Conservation (phyloP, 148 eudicot genomes). For the Silene latifolia region DNA sequence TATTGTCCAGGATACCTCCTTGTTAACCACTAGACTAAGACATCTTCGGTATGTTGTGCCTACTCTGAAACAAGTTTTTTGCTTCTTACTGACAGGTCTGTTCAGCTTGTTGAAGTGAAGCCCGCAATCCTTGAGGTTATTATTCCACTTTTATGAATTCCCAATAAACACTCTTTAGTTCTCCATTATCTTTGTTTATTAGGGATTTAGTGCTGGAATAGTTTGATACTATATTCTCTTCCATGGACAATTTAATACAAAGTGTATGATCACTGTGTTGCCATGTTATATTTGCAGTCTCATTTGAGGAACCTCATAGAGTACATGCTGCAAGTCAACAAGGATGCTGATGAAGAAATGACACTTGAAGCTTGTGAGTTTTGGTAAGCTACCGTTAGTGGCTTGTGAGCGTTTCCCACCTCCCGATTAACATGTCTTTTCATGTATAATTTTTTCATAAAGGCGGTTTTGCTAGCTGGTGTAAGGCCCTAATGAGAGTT, state of each 20-base stretch:
- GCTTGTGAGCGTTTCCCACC: neutral
- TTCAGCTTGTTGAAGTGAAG: conserved; percentile 87
- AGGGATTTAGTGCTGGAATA: neutral
- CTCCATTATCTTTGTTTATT: neutral
- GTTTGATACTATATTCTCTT: too few relatives aligned
- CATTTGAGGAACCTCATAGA: conserved; percentile 77
- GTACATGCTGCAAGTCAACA: conserved; percentile 89
- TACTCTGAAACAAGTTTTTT: conserved; percentile 13
- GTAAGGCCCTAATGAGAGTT: neutral
- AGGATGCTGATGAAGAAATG: conserved; percentile 89
- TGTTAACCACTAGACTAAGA: too few relatives aligned
- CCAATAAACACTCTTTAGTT: neutral
- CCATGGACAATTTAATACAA: neutral
- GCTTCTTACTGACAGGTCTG: conserved; percentile 62
- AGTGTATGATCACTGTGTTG: conserved; percentile 8
- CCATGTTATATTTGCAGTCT: conserved; percentile 49
- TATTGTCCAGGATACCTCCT: too few relatives aligned
- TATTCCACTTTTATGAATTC: conserved; percentile 4
- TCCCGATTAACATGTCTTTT: neutral
- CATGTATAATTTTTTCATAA: neutral
- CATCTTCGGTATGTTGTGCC: too few relatives aligned
- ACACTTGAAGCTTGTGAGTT: conserved; percentile 99
- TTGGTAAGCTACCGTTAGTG: conserved; percentile 44
- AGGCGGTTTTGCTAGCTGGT: neutral
- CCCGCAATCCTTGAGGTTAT: conserved; percentile 80